Evolutionary conservation across 192 early-diverging fungal species (phyloP).

Genomic region (Blastocladiella britannica): DNA sequence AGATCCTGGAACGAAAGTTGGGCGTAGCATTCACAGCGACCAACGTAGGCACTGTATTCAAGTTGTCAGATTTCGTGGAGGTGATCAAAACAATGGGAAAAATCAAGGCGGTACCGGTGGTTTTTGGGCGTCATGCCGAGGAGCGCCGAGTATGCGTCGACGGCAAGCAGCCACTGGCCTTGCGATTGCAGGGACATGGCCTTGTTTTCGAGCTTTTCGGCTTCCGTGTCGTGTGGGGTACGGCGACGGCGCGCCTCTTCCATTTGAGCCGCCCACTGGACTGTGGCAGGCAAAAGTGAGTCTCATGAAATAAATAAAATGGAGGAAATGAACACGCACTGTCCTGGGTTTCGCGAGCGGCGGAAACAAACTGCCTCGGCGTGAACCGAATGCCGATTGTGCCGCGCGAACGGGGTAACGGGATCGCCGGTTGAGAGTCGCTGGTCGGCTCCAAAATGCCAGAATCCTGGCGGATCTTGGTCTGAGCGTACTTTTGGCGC

Average conservation of each 20-base stretch:
- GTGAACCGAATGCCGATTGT: constrained; percentile 17
- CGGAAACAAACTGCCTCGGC: constrained; percentile 18
- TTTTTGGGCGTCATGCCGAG: not conserved
- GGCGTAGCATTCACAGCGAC: not conserved
- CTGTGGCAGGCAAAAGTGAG: too few species aligned
- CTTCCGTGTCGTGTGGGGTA: not conserved
- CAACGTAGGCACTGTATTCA: not conserved
- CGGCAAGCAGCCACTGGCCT: not conserved
- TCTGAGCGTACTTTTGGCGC: constrained; percentile 14
- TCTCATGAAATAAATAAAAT: not conserved
- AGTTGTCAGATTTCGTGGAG: not conserved
- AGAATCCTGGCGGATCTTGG: too few species aligned
- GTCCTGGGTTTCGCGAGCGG: constrained; percentile 32
- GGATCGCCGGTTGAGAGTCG: too few species aligned
- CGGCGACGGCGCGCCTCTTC: not conserved
- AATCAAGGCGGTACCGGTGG: not conserved
- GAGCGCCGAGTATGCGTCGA: not conserved
- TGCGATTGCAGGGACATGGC: not conserved
- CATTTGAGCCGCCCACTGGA: not conserved
- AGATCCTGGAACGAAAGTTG: not conserved
- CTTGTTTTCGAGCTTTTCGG: not conserved
- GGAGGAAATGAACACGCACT: constrained; percentile 7
- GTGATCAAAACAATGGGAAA: not conserved
- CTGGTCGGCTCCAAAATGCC: too few species aligned
- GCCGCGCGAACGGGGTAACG: constrained; percentile 6